These are phyloP conservation scores for Ophiostoma pallidulum DNA, from an alignment of 2,329 filamentous ascomycete species.

Conservation along the genomic window DNA sequence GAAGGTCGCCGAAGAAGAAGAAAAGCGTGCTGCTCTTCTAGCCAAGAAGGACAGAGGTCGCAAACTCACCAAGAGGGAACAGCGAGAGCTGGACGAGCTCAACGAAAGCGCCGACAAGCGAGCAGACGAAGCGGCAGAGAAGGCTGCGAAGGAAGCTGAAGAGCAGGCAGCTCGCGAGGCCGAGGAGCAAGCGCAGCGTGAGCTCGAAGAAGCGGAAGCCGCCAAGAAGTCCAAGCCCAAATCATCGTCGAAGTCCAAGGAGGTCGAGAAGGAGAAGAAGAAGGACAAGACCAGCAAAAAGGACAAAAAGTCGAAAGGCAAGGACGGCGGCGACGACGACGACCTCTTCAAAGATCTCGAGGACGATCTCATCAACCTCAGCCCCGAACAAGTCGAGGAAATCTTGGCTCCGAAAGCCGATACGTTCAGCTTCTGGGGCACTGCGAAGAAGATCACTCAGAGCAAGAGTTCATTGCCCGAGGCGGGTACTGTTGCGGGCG, in stretches of 20 bases:
- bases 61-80: constrained; percentile 23
- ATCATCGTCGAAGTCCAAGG: constrained; percentile 27
- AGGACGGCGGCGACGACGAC: constrained; percentile 23
- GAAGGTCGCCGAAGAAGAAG: constrained; percentile 30
- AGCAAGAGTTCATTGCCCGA: constrained; percentile 29
- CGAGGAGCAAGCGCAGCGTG: constrained; percentile 25
- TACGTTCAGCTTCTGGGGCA: constrained; percentile 50
- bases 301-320: constrained; percentile 19
- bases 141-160: constrained; percentile 24
- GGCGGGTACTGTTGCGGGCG: constrained; percentile 1
- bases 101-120: constrained; percentile 25
- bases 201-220: constrained; percentile 26
- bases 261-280: constrained; percentile 15
- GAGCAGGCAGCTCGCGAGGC: constrained; percentile 26
- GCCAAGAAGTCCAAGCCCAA: constrained; percentile 33
- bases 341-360: constrained; percentile 21
- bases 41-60: constrained; percentile 21
- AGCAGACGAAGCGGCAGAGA: constrained; percentile 20
- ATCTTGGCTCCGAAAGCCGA: constrained; percentile 31
- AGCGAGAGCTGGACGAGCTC: constrained; percentile 27
- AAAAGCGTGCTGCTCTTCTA: constrained; percentile 25
- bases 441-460: constrained; percentile 32
- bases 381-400: constrained; percentile 34
- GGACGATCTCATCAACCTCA: constrained; percentile 27
- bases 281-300: constrained; percentile 16